A percentile compares a stretch with the other conserved stretches of the same genome.
These are phyloP conservation scores for Leishmania gerbilli DNA, from an alignment of 208 protist species.

Conservation along the genomic window DNA sequence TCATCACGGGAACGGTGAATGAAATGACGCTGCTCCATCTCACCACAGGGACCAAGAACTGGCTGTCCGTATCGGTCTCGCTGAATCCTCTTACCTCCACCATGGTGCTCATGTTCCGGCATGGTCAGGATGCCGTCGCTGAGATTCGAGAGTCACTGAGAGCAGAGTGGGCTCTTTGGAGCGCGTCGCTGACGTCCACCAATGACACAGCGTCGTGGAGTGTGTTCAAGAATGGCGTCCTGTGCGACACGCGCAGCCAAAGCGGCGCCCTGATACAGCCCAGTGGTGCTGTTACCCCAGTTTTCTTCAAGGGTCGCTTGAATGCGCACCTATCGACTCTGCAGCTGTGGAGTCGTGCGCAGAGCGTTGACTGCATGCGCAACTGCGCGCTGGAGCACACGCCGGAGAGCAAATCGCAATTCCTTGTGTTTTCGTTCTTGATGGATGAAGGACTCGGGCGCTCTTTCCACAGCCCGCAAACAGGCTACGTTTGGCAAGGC, in stretches of 20 bases:
- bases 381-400: slow-evolving; percentile 31
- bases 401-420: slow-evolving; percentile 31
- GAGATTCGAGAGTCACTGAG: slow-evolving; percentile 69
- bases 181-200: slow-evolving; percentile 55
- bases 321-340: slow-evolving; percentile 41
- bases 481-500: slow-evolving; percentile 53
- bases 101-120: slow-evolving; percentile 61
- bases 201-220: slow-evolving; percentile 73
- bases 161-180: slow-evolving; percentile 72
- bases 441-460: slow-evolving; percentile 76
- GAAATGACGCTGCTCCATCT: slow-evolving; percentile 56
- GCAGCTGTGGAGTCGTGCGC: slow-evolving; percentile 54
- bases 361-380: slow-evolving; percentile 56
- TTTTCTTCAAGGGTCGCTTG: slow-evolving; percentile 28
- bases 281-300: slow-evolving; percentile 10
- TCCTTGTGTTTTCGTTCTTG: slow-evolving; percentile 59
- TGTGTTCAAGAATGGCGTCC: slow-evolving; percentile 69
- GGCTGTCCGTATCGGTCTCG: slow-evolving; percentile 52
- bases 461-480: slow-evolving; percentile 49
- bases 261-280: slow-evolving; percentile 52
- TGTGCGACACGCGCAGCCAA: slow-evolving; percentile 44
- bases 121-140: slow-evolving; percentile 61
- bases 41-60: slow-evolving; percentile 46
- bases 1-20: slow-evolving; percentile 27
- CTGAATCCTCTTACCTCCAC: slow-evolving; percentile 46